These are phyloP conservation scores for Ambrosia hybrid DNA, from an alignment of 140 eudicot species.

Conservation along the genomic window DNA sequence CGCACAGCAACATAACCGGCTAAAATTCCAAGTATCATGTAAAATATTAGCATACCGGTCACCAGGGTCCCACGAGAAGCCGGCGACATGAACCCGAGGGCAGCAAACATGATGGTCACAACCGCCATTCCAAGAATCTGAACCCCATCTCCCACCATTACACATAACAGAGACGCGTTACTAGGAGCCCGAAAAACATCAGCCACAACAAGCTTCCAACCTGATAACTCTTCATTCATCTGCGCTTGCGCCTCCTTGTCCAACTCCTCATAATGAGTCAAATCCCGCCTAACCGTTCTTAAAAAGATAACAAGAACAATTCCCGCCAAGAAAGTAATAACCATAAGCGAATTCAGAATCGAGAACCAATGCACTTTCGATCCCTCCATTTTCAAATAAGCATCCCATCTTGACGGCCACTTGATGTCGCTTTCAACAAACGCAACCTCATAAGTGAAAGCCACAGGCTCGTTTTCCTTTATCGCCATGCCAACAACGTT, in stretches of 20 bases:
- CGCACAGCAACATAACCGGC: constrained; percentile 51
- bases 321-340: constrained; percentile 42
- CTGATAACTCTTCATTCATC: constrained; percentile 32
- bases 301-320: constrained; percentile 47
- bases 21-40: constrained; percentile 40
- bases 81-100: constrained; percentile 50
- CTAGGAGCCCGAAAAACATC: constrained; percentile 45
- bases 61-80: constrained; percentile 44
- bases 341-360: constrained; percentile 44
- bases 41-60: constrained; percentile 42
- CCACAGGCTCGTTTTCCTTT: constrained; percentile 29
- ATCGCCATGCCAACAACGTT: constrained; percentile 21
- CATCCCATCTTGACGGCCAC: constrained; percentile 13
- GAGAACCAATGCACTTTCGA: constrained; percentile 44
- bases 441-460: constrained; percentile 36
- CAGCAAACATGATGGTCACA: constrained; percentile 41
- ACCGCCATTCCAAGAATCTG: constrained; percentile 51
- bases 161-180: constrained; percentile 35
- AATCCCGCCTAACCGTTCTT: constrained; percentile 42
- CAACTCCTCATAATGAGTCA: constrained; percentile 22
- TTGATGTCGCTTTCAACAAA: constrained; percentile 45
- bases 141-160: constrained; percentile 46
- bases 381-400: constrained; percentile 1
- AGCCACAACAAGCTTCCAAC: constrained; percentile 44
- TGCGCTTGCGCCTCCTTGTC: constrained; percentile 6